Conservation (phyloP, 2,329 filamentous ascomycete genomes). For the Aspergillus pseudoglaucus region DNA sequence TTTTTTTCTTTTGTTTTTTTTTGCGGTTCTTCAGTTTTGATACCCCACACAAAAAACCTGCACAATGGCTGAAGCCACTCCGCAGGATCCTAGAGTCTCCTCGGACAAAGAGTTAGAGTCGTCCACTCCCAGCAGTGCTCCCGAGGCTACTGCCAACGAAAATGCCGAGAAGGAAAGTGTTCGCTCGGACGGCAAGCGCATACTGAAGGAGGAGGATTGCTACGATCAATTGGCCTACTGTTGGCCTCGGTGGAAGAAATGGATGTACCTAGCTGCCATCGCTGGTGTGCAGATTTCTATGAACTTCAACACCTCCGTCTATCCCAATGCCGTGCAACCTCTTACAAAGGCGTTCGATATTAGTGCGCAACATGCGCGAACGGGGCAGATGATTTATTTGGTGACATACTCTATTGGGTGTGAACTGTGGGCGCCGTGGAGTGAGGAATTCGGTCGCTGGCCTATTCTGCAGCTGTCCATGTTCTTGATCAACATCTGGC, state of each 20-base stretch:
- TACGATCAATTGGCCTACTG: constrained; percentile 56
- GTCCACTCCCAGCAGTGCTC: no score
- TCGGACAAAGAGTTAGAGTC: no score
- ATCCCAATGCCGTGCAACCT: constrained; percentile 59
- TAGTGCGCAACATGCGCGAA: constrained; percentile 57
- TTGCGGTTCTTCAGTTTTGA: no score
- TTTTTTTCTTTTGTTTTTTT: no score
- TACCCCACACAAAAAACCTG: no score
- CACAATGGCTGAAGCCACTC: no score
- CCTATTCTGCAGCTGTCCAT: constrained; percentile 65
- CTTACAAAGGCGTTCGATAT: constrained; percentile 60
- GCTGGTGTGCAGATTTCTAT: constrained; percentile 65
- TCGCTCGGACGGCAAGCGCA: constrained; percentile 12
- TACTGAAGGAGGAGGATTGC: constrained; percentile 48
- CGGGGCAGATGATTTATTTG: constrained; percentile 67
- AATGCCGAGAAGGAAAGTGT: neutral
- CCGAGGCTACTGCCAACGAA: no score
- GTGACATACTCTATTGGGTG: constrained; percentile 74
- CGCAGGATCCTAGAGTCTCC: no score
- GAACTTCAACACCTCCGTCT: constrained; percentile 68
- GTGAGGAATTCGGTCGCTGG: constrained; percentile 70
- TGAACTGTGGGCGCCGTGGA: constrained; percentile 79
- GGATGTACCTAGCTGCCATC: constrained; percentile 46
- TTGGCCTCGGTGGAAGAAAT: constrained; percentile 38
- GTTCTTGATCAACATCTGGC: constrained; percentile 68